Evolutionary conservation across 2,329 filamentous ascomycete species (phyloP), one percentile per base, ranked within the genome.

Genomic region (Knufia fluminis): DNA sequence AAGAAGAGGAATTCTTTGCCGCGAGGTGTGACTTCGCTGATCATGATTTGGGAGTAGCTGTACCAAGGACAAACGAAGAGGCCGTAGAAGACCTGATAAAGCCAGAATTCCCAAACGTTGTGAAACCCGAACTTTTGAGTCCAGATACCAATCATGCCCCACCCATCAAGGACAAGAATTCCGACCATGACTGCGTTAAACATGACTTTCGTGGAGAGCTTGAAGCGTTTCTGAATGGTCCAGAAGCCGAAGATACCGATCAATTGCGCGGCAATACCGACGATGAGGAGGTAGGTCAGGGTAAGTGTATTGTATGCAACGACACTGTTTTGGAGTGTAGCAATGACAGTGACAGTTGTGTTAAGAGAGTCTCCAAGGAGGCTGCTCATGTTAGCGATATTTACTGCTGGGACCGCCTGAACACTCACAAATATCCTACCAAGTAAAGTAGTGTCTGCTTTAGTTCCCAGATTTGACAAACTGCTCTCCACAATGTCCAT

Each of bases 1-100:
- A 85, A 86, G 69, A 85, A 85, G 9, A 85, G 66, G 57, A 83
- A 84, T 56, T 85, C 82, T 58, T 83, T 79, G 32, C 81, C 81
- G 4, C 78, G 71, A 0, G 82, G 82, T 0, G 80, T 83, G 1
- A 85, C 79, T 57, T 83, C 82, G 2, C 75, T 79, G 56, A 85
- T 85, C 75, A 85, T 81, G 58, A 81, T 84, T 61, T 85, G 81
- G 0, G 75, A 78, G 63, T 85, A 85, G 42, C 77, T 79, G 63
- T 84, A 85, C 80, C 80, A 85, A 0, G 81, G 80, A 40, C 55
- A 54, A 12, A 59, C 77, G 41, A 83, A 74, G 1, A 85, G 67
- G 0, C 82, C 81, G 57, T 83, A 85, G 55, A 80, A 82, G 7
- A 64, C 67, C 61, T 71, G 68, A 51, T 72, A 71, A 22, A 70